Base-by-base conservation (phyloP, 2,329 filamentous ascomycete genomes). In the Alternaria gansuensis region DNA sequence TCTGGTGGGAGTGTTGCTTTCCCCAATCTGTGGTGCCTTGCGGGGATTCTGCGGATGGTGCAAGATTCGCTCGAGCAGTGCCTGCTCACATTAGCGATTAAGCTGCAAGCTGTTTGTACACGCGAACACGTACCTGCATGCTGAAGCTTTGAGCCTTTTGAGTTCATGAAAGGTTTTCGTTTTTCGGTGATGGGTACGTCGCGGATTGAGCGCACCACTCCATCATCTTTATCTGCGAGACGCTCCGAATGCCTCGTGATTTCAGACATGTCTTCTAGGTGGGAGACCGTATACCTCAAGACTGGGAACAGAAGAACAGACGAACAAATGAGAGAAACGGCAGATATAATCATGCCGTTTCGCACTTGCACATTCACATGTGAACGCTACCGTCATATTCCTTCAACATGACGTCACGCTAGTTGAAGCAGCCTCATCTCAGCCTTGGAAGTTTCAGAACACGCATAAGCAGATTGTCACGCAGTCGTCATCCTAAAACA, bases 171-270 rank as follows among this genome's bases (percentile, higher is more conserved):
- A 13, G 54, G 54, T 41, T 40, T 46, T n/a, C 54, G 48, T 31
- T 57, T 31, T 24, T 52, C 48, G 24, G 54, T 57, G 10, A 57
- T 34, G 17, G 54, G 54, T 34, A 52, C 54, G 21, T 57, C 28
- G 4, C 13, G 48, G 9, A 57, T 52, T 6, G 54, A 57, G 48
- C n/a, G 34, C 17, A 52, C 48, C 36, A 52, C 54, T 5, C 40
- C 48, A 40, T 28, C 40, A 21, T 52, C 28, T 29, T 26, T 40
- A 14, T 52, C 17, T 1, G 40, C 48, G 41, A 57, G 48, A 11
- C 13, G 31, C 48, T 57, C 48, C 10, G 46, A 28, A 41, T 33
- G 33, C 26, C 48, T 51, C 17, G n/a, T 52, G 3, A 45, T 33
- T 34, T 57, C 54, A 13, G 54, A 29, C 54, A 57, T 57, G 48